A percentile compares a stretch with the other conserved stretches of the same genome.
These are phyloP conservation scores for Ogataea siamensis DNA, from an alignment of 805 yeast species.

Conservation along the genomic window DNA sequence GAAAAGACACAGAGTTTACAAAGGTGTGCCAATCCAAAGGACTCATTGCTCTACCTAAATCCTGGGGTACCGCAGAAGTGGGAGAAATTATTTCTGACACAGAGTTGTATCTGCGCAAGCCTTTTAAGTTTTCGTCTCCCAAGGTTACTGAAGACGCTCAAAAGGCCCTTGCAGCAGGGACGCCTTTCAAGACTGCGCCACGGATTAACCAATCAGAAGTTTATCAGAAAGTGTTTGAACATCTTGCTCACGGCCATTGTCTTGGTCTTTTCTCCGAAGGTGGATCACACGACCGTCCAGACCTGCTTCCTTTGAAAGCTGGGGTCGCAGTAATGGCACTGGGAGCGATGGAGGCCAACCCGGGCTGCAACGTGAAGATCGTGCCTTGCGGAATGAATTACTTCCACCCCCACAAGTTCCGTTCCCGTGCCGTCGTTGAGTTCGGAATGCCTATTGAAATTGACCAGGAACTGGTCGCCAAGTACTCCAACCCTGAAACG, in stretches of 20 bases:
- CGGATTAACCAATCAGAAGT: constrained; percentile 85
- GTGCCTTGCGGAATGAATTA: constrained; percentile 90
- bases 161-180: constrained; percentile 47
- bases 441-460: constrained; percentile 87
- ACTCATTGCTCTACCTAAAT: constrained; percentile 70
- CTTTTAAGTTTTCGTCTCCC: constrained; percentile 46
- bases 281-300: constrained; percentile 95
- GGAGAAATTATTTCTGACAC: constrained; percentile 68
- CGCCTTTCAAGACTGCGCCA: constrained; percentile 68
- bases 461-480: constrained; percentile 54
- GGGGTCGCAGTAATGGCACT: constrained; percentile 98
- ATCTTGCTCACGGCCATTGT: constrained; percentile 74
- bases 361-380: constrained; percentile 73
- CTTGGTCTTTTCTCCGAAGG: constrained; percentile 98
- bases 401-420: constrained; percentile 91
- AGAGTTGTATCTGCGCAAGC: constrained; percentile 64
- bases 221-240: constrained; percentile 80
- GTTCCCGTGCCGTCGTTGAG: constrained; percentile 93
- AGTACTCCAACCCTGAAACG: constrained; percentile 57
- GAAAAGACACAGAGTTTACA: constrained; percentile 65
- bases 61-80: constrained; percentile 74
- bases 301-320: constrained; percentile 86
- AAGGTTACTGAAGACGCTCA: constrained; percentile 41
- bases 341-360: constrained; percentile 83
- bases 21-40: constrained; percentile 63